These are phyloP conservation scores for Ophiostoma fasciatum DNA, from an alignment of 2,329 filamentous ascomycete genomes.

Conservation along the genomic window DNA sequence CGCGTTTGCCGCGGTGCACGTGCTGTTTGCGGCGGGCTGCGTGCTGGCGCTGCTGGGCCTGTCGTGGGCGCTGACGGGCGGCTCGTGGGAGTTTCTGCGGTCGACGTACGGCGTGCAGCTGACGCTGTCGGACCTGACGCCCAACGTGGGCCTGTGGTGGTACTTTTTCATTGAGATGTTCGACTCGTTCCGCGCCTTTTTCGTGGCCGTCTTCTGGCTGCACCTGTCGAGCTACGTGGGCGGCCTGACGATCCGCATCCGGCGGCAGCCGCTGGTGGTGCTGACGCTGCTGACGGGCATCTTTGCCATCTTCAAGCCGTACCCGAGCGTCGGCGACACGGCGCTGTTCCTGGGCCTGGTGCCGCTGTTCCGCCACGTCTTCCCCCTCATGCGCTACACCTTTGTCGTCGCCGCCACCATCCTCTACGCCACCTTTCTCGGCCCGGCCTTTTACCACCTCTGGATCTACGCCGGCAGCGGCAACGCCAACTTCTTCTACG, in stretches of 20 bases:
- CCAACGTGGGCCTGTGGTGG: slow-evolving; percentile 96
- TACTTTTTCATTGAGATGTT: slow-evolving; percentile 99
- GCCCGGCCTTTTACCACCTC: slow-evolving; percentile 88
- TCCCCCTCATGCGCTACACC: slow-evolving; percentile 84
- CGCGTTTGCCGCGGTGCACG: slow-evolving; percentile 40
- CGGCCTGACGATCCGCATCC: slow-evolving; percentile 68
- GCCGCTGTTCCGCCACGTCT: slow-evolving; percentile 78
- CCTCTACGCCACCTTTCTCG: slow-evolving; percentile 75
- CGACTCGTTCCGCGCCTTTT: slow-evolving; percentile 93
- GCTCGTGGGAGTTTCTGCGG: slow-evolving; percentile 74
- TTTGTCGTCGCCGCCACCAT: slow-evolving; percentile 75
- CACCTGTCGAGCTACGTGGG: slow-evolving; percentile 84
- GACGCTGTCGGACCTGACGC: slow-evolving; percentile 79
- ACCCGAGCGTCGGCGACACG: slow-evolving; percentile 83
- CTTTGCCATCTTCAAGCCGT: slow-evolving; percentile 92
- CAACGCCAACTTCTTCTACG: slow-evolving; percentile 99
- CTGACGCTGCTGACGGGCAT: slow-evolving; percentile 75
- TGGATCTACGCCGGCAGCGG: slow-evolving; percentile 98
- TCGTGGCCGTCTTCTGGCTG: slow-evolving; percentile 95
- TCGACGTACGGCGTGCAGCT: slow-evolving; percentile 92
- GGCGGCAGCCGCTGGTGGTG: slow-evolving; percentile 74
- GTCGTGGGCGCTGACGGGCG: slow-evolving; percentile 57
- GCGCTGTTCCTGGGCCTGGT: slow-evolving; percentile 73
- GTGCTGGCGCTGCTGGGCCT: slow-evolving; percentile 50
- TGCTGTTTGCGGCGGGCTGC: slow-evolving; percentile 36